Percentiles rank a stretch among this genome's conserved stretches.
Evolutionary conservation across 1,139 yeast genomes (phyloP).

Genomic region (Wickerhamomyces sp.): DNA sequence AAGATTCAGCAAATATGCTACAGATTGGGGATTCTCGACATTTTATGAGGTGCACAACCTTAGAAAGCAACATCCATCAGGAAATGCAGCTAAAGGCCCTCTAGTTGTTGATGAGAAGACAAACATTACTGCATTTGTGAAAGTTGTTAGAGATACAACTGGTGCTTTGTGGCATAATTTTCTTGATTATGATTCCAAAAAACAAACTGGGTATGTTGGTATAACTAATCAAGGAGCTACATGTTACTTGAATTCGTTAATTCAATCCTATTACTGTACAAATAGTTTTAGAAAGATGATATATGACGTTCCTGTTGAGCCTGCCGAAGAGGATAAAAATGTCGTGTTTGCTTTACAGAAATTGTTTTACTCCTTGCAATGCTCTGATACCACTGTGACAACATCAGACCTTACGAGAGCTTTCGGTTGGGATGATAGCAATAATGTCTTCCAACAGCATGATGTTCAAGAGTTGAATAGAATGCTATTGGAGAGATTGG

Average conservation of each 20-base stretch:
- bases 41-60: conserved; percentile 59
- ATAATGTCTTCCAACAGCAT: conserved; percentile 95
- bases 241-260: conserved; percentile 84
- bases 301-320: conserved; percentile 79
- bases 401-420: conserved; percentile 84
- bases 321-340: conserved; percentile 44
- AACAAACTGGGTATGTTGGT: conserved; percentile 87
- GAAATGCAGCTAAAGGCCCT: conserved; percentile 24
- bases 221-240: conserved; percentile 97
- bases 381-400: conserved; percentile 70
- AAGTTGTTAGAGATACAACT: conserved; percentile 81
- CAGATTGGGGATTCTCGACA: conserved; percentile 95
- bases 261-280: conserved; percentile 89
- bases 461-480: conserved; percentile 97
- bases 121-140: conserved; percentile 71
- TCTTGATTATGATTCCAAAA: conserved; percentile 78
- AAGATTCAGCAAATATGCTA: conserved; percentile 67
- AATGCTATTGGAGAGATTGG: conserved; percentile 90
- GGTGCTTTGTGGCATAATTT: conserved; percentile 94
- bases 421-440: conserved; percentile 97
- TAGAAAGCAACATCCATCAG: conserved; percentile 26
- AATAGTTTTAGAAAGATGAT: conserved; percentile 78
- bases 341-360: conserved; percentile 87
- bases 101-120: conserved; percentile 54
- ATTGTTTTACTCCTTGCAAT: conserved; percentile 72